phyloP scores from a whole-genome alignment of 1,284 basidiomycete species.

The Moesziomyces sp. region DNA sequence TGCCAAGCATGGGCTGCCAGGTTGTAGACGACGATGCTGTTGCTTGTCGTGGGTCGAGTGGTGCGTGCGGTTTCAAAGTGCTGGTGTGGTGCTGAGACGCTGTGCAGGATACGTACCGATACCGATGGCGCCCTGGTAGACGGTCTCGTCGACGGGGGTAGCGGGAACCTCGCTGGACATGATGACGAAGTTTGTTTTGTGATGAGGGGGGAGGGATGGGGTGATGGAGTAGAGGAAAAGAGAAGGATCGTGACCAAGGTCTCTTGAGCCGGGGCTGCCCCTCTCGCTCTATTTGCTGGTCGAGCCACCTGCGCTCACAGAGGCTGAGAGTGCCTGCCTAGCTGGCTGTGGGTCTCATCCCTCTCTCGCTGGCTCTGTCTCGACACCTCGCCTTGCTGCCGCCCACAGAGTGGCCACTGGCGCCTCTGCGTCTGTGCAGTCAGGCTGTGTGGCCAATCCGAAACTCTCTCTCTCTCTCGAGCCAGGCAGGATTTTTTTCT shows the following conservation, averaged over 20 bases:
- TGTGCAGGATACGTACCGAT: slow-evolving; percentile 73
- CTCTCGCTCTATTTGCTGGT: too few relatives aligned
- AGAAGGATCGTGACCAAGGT: slow-evolving; percentile 25
- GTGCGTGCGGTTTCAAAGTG: too few relatives aligned
- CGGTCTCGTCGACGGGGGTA: slow-evolving; percentile 75
- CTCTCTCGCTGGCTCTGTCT: too few relatives aligned
- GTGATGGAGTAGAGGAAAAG: slow-evolving; percentile 40
- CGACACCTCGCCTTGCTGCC: too few relatives aligned
- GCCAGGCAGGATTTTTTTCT: slow-evolving; percentile 24
- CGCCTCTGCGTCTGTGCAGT: too few relatives aligned
- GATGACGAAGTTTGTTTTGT: slow-evolving; percentile 52
- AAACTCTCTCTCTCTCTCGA: slow-evolving; percentile 18
- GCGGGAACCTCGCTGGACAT: slow-evolving; percentile 66
- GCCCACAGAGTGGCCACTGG: too few relatives aligned
- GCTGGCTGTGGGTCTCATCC: too few relatives aligned
- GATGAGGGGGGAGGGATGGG: slow-evolving; percentile 23
- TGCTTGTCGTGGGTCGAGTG: slow-evolving; percentile 2
- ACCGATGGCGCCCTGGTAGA: slow-evolving; percentile 95
- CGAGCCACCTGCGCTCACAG: too few relatives aligned
- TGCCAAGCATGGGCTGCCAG: too few relatives aligned
- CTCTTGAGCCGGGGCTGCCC: slow-evolving; percentile 6
- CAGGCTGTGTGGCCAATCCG: too few relatives aligned
- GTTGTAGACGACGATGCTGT: not conserved
- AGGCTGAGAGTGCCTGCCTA: too few relatives aligned
- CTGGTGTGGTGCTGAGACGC: not conserved